Evolutionary conservation across 768 basidiomycete genomes (phyloP).

Genomic region (Podaxis pistillaris): DNA sequence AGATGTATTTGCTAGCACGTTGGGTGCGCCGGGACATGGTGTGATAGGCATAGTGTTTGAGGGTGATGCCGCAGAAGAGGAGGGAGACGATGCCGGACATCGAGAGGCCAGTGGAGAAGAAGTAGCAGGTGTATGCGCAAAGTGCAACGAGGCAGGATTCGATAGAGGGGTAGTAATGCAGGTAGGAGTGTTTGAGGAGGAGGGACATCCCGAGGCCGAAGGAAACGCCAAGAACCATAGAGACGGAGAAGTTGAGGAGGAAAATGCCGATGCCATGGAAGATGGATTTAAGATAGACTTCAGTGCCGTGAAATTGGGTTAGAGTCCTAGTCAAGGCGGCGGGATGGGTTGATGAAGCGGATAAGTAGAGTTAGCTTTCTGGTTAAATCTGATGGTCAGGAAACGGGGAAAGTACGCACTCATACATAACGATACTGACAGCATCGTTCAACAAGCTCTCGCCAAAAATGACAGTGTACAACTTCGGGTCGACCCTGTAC

Average conservation of each 20-base stretch:
- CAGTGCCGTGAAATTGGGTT: conserved; percentile 86
- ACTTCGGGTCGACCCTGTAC: conserved; percentile 97
- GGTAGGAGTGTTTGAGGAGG: conserved; percentile 90
- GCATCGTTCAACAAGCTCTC: conserved; percentile 97
- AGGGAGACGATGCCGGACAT: conserved; percentile 98
- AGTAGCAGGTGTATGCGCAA: conserved; percentile 95
- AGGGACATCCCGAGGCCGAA: conserved; percentile 92
- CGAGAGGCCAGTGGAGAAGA: conserved; percentile 94
- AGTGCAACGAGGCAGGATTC: conserved; percentile 96
- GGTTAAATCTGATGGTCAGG: background rate
- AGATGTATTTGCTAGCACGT: conserved; percentile 92
- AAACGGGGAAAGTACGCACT: conserved; percentile 58
- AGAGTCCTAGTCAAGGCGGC: conserved; percentile 60
- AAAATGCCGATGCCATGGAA: conserved; percentile 99
- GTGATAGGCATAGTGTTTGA: conserved; percentile 99
- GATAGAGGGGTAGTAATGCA: conserved; percentile 85
- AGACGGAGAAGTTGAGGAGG: conserved; percentile 90
- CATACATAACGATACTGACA: conserved; percentile 99
- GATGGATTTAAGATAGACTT: conserved; percentile 82
- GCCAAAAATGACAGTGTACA: conserved; percentile 97
- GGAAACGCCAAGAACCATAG: conserved; percentile 89
- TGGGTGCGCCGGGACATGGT: conserved; percentile 97
- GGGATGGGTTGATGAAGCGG: background rate
- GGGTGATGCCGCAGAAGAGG: conserved; percentile 96
- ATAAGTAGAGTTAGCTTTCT: background rate